phyloP scores from a whole-genome alignment of 306 rosid genomes.

The Lupinus albus region DNA sequence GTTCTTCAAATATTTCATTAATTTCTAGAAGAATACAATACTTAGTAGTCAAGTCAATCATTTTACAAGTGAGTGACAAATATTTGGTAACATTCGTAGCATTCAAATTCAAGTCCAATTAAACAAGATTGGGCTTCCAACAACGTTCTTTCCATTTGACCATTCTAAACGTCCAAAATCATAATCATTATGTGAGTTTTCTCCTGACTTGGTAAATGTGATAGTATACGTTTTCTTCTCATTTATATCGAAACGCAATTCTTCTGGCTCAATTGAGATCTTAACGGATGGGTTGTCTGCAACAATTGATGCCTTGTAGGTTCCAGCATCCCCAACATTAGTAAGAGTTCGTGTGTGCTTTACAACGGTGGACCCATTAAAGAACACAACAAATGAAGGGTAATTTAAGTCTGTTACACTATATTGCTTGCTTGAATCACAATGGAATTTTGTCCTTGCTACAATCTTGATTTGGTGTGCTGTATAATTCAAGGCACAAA shows the following conservation, averaged over 20 bases:
- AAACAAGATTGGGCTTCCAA: constrained; percentile 65
- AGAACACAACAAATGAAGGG: constrained; percentile 69
- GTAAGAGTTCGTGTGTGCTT: constrained; percentile 59
- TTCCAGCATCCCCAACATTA: constrained; percentile 65
- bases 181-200: constrained; percentile 7
- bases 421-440: constrained; percentile 52
- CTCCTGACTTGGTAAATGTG: constrained; percentile 45
- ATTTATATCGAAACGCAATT: constrained; percentile 52
- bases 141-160: constrained; percentile 68
- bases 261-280: constrained; percentile 60
- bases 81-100: no score
- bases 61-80: no score
- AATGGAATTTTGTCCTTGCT: constrained; percentile 53
- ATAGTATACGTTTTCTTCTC: constrained; percentile 69
- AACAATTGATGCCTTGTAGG: constrained; percentile 49
- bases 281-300: constrained; percentile 44
- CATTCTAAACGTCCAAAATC: constrained; percentile 72
- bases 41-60: no score
- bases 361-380: constrained; percentile 35
- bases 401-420: constrained; percentile 66
- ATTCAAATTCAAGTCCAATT: not conserved
- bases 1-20: no score
- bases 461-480: constrained; percentile 38
- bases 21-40: no score
- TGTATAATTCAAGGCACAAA: constrained; percentile 69